Evolutionary conservation across 2,329 filamentous ascomycete genomes (phyloP), one percentile per base, ranked within the genome.

Genomic region (Cordyceps fumosorosea): DNA sequence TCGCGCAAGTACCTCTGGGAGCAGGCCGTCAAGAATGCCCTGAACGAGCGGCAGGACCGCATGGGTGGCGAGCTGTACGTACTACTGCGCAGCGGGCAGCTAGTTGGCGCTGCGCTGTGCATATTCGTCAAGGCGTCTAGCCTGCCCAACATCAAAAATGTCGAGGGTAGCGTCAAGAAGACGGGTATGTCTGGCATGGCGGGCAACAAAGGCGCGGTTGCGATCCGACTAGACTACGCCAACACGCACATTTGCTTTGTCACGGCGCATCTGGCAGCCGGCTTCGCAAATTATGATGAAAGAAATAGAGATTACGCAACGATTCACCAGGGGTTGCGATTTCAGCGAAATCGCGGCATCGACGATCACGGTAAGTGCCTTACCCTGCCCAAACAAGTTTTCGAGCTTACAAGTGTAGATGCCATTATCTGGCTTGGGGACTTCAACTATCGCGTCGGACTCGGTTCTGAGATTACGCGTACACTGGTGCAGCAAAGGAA

Each of bases 151-250:
- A 95, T 99, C 75, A 98, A 96, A 74, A 97, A 98, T 71, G 95
- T 99, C 18, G 95, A 99, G 74, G 95, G 95, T 6, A 91, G 88
- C 67, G 87, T 97, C 64, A 99, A 97, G 78, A 99, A 97, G 81
- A 84, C 82, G 73, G 95, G 95, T 4, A 87, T 99, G 81, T 97
- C 93, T 26, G 95, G 95, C 6, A 96, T 99, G 82, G 93, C 93
- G 32, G 95, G 95, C 24, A 99, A 99, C 77, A 99, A 99, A 77
- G 95, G 95, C 20, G 95, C 95, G 0, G 96, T 97, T 56, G 95
- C 93, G 2, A 97, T 99, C 68, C 89, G 95, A 5, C 90, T 99
- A 75, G 93, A 98, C 65, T 97, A 91, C 70, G 93, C 91, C 32
- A 96, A 90, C 70, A 98, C 93, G 2, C 90, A 89, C 2, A 84